These are phyloP conservation scores for Panicum hallii DNA, from an alignment of 202 grass and related monocot species.

Conservation along the genomic window DNA sequence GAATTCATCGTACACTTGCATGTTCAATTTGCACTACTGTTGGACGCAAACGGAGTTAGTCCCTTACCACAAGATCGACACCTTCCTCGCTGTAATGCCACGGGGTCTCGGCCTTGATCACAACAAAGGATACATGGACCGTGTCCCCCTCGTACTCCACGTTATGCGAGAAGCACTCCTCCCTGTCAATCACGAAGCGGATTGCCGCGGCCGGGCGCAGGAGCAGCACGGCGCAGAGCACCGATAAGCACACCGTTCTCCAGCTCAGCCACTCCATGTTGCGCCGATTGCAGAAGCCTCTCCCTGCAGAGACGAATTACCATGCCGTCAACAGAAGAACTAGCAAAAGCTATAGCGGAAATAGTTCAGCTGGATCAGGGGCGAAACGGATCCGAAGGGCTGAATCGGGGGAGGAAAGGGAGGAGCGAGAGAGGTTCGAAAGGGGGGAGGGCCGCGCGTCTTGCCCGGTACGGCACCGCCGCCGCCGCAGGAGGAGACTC, in stretches of 20 bases:
- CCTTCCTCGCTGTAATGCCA: conserved; percentile 98
- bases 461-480: not conserved
- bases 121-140: conserved; percentile 88
- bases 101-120: conserved; percentile 88
- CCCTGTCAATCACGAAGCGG: conserved; percentile 94
- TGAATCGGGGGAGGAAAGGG: not conserved
- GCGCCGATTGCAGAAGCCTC: not conserved
- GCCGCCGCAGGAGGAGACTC: not conserved
- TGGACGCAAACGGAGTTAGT: not conserved
- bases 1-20: not conserved
- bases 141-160: conserved; percentile 93
- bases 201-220: conserved; percentile 55
- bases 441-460: not conserved
- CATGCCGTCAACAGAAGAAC: not conserved
- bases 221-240: conserved; percentile 47
- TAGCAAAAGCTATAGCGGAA: not conserved
- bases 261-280: conserved; percentile 50
- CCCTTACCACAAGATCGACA: conserved; percentile 89
- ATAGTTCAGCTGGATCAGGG: not conserved
- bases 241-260: conserved; percentile 44
- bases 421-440: no score
- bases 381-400: not conserved
- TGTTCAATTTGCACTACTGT: not conserved
- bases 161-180: conserved; percentile 96
- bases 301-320: conserved; percentile 37